Percentiles rank a stretch among this genome's conserved stretches.
These are phyloP conservation scores for Pythium insidiosum DNA, from an alignment of 352 stramenopile genomes.

Conservation along the genomic window DNA sequence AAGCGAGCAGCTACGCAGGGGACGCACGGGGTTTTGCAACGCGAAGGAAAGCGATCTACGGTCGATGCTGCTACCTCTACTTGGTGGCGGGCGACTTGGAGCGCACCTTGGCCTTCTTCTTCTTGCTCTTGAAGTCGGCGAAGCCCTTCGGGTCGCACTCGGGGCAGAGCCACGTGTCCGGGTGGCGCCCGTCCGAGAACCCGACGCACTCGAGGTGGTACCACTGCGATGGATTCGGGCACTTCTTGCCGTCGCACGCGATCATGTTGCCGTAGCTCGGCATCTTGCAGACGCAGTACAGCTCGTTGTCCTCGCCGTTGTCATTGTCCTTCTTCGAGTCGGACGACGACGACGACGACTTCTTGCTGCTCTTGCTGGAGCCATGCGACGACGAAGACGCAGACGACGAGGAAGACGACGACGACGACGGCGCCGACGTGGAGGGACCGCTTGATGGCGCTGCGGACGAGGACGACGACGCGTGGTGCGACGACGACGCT, in stretches of 20 bases:
- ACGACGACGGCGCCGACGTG: background rate
- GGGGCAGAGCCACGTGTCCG: constrained; percentile 81
- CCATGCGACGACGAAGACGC: background rate
- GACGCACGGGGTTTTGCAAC: no score
- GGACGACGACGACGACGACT: constrained; percentile 20
- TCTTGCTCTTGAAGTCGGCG: constrained; percentile 73
- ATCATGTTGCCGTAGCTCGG: constrained; percentile 88
- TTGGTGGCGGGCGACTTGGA: constrained; percentile 74
- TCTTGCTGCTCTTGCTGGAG: constrained; percentile 22
- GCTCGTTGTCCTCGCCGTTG: constrained; percentile 75
- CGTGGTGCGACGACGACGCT: background rate
- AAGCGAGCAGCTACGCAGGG: no score
- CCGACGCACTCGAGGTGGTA: constrained; percentile 85
- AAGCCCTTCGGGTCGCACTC: constrained; percentile 82
- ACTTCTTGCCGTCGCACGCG: constrained; percentile 83
- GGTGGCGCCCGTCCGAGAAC: constrained; percentile 69
- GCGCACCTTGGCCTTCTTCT: constrained; percentile 76
- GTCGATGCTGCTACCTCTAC: no score
- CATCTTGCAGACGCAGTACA: constrained; percentile 85
- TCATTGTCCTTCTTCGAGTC: constrained; percentile 49
- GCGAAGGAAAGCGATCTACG: no score
- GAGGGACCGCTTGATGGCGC: background rate
- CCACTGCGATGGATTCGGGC: constrained; percentile 81
- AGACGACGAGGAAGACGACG: constrained; percentile 1
- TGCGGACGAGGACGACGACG: constrained; percentile 4